Percentiles rank a stretch among this genome's conserved stretches.
Evolutionary conservation across 306 rosid species (phyloP).

Genomic region (Trifolium fragiferum): DNA sequence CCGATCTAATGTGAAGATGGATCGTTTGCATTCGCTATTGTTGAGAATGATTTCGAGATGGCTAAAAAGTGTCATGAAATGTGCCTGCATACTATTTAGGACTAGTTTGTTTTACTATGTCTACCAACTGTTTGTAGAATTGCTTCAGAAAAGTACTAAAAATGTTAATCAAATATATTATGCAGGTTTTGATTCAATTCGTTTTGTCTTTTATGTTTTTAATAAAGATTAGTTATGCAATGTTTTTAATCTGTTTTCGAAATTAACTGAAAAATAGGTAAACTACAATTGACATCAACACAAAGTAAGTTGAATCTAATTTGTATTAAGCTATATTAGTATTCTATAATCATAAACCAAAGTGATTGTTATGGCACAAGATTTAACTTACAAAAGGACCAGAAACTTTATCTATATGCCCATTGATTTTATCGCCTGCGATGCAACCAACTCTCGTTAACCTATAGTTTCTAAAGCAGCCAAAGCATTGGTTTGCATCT

Average conservation of each 20-base stretch:
- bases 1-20: neutral
- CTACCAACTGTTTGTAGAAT: neutral
- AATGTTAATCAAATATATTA: neutral
- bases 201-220: neutral
- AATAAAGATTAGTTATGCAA: too few relatives aligned
- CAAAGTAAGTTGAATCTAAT: constrained; percentile 11
- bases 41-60: neutral
- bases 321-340: neutral
- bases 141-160: neutral
- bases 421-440: constrained; percentile 93
- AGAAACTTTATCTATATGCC: constrained; percentile 89
- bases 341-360: constrained; percentile 29
- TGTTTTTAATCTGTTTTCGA: neutral
- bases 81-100: neutral
- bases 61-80: neutral
- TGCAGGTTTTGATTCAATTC: neutral
- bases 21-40: neutral
- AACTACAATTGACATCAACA: neutral
- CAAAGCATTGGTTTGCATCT: constrained; percentile 94
- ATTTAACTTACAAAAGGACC: constrained; percentile 72
- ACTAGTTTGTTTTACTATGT: neutral
- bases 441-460: constrained; percentile 77
- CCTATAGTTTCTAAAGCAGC: constrained; percentile 98
- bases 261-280: neutral
- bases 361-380: neutral